Evolutionary conservation across 2,329 filamentous ascomycete species (phyloP).

Genomic region (Cercospora citrullina): DNA sequence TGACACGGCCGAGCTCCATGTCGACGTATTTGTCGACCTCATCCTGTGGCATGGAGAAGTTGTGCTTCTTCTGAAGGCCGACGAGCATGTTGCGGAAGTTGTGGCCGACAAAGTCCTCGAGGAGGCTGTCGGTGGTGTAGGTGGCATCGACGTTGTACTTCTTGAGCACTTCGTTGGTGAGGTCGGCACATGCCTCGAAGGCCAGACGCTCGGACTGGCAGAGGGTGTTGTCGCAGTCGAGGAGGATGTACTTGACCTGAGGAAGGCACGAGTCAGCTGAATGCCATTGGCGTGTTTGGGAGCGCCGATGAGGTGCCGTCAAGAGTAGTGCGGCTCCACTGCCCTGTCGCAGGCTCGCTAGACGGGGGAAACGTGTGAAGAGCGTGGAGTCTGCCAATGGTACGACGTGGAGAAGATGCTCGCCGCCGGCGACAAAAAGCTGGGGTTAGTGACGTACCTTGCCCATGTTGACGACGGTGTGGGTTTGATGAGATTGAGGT

Average conservation of each 20-base stretch:
- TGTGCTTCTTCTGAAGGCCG: constrained; percentile 72
- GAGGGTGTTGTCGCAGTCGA: constrained; percentile 80
- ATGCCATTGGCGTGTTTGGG: background rate
- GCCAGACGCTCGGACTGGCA: constrained; percentile 87
- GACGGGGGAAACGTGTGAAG: constrained; percentile 4
- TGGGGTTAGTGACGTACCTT: constrained; percentile 15
- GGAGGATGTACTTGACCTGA: constrained; percentile 52
- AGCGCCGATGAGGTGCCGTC: background rate
- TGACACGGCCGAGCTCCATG: constrained; percentile 79
- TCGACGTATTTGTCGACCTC: constrained; percentile 74
- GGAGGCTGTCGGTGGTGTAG: constrained; percentile 77
- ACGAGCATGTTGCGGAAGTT: constrained; percentile 93
- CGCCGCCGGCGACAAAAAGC: constrained; percentile 2
- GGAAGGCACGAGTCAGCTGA: constrained; percentile 12
- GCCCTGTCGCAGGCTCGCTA: background rate
- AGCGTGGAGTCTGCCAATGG: constrained; percentile 1
- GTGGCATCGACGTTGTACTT: constrained; percentile 63
- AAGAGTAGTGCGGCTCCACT: background rate
- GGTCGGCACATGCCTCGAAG: constrained; percentile 85
- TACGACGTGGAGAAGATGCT: constrained; percentile 8
- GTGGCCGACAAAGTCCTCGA: constrained; percentile 85
- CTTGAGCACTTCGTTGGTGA: constrained; percentile 82
- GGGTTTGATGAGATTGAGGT: constrained; percentile 9
- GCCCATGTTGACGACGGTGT: constrained; percentile 12
- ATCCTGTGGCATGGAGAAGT: constrained; percentile 66